Evolutionary conservation across 2,329 filamentous ascomycete species (phyloP).

Genomic region (Chaetomium strumarium): DNA sequence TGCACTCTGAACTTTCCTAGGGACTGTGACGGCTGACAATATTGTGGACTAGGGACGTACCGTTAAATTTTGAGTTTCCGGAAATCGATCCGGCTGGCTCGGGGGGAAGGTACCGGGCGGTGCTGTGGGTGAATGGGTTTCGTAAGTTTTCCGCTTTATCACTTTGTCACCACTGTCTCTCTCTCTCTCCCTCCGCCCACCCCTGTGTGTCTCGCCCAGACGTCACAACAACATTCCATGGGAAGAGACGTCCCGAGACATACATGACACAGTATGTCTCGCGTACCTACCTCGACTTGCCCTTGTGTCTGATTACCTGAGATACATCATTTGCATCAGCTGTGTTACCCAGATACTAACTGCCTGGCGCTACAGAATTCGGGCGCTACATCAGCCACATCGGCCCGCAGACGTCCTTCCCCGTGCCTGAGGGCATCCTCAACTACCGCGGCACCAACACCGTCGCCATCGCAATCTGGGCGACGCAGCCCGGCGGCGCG

Average conservation of each 20-base stretch:
- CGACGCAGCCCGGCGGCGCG: slow-evolving; percentile 50
- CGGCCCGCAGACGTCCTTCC: slow-evolving; percentile 67
- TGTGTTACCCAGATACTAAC: not conserved
- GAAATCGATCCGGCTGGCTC: slow-evolving; percentile 31
- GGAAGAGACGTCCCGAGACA: slow-evolving; percentile 1
- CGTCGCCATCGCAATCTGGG: slow-evolving; percentile 64
- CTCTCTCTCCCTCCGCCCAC: not conserved
- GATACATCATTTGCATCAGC: no score
- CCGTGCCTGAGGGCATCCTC: slow-evolving; percentile 67
- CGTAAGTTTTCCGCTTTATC: slow-evolving; percentile 27
- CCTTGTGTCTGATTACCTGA: not conserved
- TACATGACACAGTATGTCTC: not conserved
- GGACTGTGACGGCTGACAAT: no score
- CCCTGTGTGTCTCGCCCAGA: not conserved
- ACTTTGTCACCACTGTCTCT: not conserved
- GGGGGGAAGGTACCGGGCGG: slow-evolving; percentile 46
- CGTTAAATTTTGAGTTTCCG: slow-evolving; percentile 52
- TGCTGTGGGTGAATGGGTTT: slow-evolving; percentile 70
- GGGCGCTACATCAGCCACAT: slow-evolving; percentile 57
- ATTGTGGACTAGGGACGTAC: slow-evolving; percentile 32
- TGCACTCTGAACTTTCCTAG: no score
- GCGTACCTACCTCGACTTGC: not conserved
- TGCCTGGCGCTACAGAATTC: slow-evolving; percentile 41
- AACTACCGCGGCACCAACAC: slow-evolving; percentile 67
- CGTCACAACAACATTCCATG: slow-evolving; percentile 1